A percentile compares a stretch with the other conserved stretches of the same genome.
Conservation (phyloP, 805 yeast genomes). For the Komagataella phaffii region DNA sequence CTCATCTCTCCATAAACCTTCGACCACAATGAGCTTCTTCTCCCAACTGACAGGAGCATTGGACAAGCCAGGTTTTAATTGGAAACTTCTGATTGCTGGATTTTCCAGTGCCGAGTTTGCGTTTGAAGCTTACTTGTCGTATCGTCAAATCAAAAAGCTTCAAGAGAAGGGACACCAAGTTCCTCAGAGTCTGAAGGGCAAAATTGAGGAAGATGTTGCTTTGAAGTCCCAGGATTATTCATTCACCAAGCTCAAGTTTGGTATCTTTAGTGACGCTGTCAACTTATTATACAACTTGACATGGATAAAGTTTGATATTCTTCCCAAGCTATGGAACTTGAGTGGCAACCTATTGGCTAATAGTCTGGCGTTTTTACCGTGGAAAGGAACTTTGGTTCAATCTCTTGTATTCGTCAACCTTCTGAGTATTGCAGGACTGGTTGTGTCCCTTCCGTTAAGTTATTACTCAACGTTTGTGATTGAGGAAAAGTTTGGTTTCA, state of each 20-base stretch:
- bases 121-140: constrained; percentile 62
- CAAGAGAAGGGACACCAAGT: constrained; percentile 29
- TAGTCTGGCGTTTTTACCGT: constrained; percentile 9
- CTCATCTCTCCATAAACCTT: neutral
- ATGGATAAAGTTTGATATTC: constrained; percentile 42
- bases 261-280: constrained; percentile 39
- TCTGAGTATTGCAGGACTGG: constrained; percentile 32
- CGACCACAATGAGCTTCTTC: neutral
- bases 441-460: constrained; percentile 52
- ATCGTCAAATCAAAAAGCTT: constrained; percentile 65
- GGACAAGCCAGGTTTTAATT: constrained; percentile 60
- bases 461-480: constrained; percentile 75
- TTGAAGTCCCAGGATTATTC: constrained; percentile 68
- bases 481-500: constrained; percentile 89
- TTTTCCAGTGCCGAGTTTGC: constrained; percentile 62
- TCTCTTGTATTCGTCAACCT: constrained; percentile 52
- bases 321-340: constrained; percentile 49
- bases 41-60: constrained; percentile 11
- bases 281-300: constrained; percentile 42
- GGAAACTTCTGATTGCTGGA: constrained; percentile 68
- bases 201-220: constrained; percentile 62
- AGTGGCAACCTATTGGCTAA: constrained; percentile 26
- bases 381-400: constrained; percentile 49
- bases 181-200: constrained; percentile 57
- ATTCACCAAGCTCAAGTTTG: constrained; percentile 62